A percentile compares a stretch with the other conserved stretches of the same genome.
These are phyloP conservation scores for Prunus mongolica DNA, from an alignment of 306 rosid species.

Conservation along the genomic window DNA sequence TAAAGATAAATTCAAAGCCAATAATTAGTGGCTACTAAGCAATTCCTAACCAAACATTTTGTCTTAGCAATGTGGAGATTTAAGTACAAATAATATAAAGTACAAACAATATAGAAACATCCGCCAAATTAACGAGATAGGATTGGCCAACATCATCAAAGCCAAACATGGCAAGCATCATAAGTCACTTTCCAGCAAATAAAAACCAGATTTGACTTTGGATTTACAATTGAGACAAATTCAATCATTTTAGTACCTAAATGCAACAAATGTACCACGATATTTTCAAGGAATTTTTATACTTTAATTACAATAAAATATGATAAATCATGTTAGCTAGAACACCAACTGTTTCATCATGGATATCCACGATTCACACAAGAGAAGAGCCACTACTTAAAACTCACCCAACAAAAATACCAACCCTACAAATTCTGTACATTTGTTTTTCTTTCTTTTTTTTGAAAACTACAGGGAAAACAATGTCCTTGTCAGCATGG, in stretches of 20 bases:
- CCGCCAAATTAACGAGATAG: not conserved
- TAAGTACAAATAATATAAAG: not conserved
- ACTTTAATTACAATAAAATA: not conserved
- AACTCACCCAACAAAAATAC: constrained; percentile 6
- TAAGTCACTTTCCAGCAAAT: not conserved
- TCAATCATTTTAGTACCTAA: not conserved
- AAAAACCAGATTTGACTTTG: not conserved
- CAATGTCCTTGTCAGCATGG: constrained; percentile 49
- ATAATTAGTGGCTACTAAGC: not conserved
- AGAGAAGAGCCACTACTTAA: constrained; percentile 26
- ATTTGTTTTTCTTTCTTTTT: no score
- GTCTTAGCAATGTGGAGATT: not conserved
- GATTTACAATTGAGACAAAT: not conserved
- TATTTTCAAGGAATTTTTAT: constrained; percentile 24
- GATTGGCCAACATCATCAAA: not conserved
- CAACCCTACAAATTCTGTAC: not conserved
- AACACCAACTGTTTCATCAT: not conserved
- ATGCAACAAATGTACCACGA: constrained; percentile 21
- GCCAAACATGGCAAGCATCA: not conserved
- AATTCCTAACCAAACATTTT: not conserved
- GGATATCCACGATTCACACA: constrained; percentile 11
- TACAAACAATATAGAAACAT: not conserved
- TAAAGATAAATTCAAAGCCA: not conserved
- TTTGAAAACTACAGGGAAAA: not conserved
- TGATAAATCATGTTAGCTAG: not conserved